phyloP scores from a whole-genome alignment of 306 rosid genomes.

The Corylus americana region DNA sequence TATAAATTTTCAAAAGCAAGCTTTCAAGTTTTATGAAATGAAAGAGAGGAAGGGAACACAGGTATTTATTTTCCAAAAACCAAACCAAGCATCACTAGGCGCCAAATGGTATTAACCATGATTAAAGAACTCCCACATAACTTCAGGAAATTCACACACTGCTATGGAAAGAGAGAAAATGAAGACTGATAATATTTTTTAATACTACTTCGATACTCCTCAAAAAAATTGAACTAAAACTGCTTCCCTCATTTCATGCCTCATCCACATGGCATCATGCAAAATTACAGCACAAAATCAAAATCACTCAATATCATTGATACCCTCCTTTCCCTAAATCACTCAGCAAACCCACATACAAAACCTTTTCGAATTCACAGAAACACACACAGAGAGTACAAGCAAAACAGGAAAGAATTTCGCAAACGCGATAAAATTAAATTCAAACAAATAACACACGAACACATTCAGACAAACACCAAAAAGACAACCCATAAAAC shows the following conservation, averaged over 20 bases:
- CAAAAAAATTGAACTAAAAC: background rate
- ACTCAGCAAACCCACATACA: background rate
- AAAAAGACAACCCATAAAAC: background rate
- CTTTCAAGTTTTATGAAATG: background rate
- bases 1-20: background rate
- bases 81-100: background rate
- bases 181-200: background rate
- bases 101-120: background rate
- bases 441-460: background rate
- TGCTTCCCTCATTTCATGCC: conserved; percentile 5
- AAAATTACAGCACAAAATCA: background rate
- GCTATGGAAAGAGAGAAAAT: background rate
- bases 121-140: background rate
- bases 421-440: conserved; percentile 7
- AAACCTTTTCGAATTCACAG: background rate
- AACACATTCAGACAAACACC: background rate
- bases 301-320: background rate
- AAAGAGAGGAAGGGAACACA: background rate
- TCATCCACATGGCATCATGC: background rate
- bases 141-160: background rate
- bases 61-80: background rate
- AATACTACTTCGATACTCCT: background rate
- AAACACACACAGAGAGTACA: background rate
- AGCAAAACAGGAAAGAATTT: conserved; percentile 7
- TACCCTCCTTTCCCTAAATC: background rate